Evolutionary conservation across 257 asterid species (phyloP), one percentile per base, ranked within the genome.

Genomic region (Ocimum tenuiflorum): DNA sequence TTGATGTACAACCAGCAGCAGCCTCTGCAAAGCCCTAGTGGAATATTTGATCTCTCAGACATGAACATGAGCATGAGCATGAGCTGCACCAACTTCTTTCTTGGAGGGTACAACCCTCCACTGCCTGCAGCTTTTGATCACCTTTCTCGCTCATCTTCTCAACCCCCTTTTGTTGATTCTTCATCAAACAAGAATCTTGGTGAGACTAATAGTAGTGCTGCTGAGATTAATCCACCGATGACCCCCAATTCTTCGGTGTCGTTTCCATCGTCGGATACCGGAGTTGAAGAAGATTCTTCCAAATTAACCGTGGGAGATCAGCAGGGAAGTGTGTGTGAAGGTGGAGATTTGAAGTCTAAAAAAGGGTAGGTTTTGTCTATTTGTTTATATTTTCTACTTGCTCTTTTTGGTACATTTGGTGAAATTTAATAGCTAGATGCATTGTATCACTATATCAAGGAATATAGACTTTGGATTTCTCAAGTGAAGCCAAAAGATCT

Each of bases 231-330:
- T 63, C 81, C 80, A 0, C 60, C 60, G n/a, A 46, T 60, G 1
- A 66, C 63, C 1, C 66, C 49, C 4, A 60, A 61, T 74, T 84
- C 91, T 3, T 73, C 86, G 8, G 66, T 65, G 5, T 74, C 85
- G 27, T 51, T 75, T 17, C 78, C 79, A 55, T 76, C 90, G 6
- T 71, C 79, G 1, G 90, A 85, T 10, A 78, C 73, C 23, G 87
- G 83, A 13, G 81, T 63, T 13, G 91, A 83, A 50, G 89, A 80
- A 48, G 86, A 78, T 42, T 80, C 82, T 63, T 71, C 79, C 17
- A 82, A 74, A 35, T 27, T 27, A 27, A 73, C 63, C 83, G 78
- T 67, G 65, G 60, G 63, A 18, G 79, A 78, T 72, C 60, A 68
- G 58, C 54, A 60, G 63, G 39, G 62, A 7, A 69, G 67, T 69